Evolutionary conservation across 352 stramenopile genomes (phyloP), one percentile per base, ranked within the genome.

Genomic region (Blastocystis sp.): DNA sequence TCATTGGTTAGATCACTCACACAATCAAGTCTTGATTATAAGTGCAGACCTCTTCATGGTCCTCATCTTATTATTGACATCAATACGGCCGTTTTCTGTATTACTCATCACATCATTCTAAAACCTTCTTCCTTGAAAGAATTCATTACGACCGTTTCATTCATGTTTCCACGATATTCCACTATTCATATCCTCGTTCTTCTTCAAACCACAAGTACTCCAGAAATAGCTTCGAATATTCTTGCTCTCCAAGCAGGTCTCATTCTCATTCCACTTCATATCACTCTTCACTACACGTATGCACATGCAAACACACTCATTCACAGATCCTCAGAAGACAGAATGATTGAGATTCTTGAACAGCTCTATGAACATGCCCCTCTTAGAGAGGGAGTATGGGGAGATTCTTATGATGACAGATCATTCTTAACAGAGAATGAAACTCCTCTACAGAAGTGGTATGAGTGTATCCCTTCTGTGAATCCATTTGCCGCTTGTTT

Each of bases 401-500:
- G 49, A 12, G 43, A 42, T 1, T 67, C n/a, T 43, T 83, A 35
- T 63, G 35, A 83, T 56, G 29, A 37, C 5, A 11, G 71, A 4
- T 52, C 46, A 21, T 83, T 54, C 27, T 27, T 83, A 16, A 83
- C 71, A 12, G 71, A 83, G 19, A 49, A 67, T 32, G 46, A 63
- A 42, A 83, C 71, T 32, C 12, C 14, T 6, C 24, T 27, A 9
- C 71, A 83, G 29, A 9, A 14, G 12, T 83, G 71, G 71, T 83
- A 51, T 56, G 46, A 51, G 0, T 0, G 42, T 32, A 51, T 83
- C 29, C 71, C 71, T 27, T 63, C 46, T 35, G n/a, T 83, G 3
- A 83, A 83, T 51, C 16, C 71, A 0, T 83, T 83, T 9, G 54
- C 52, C 35, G 71, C 71, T 9, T 83, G 71, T 27, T 83, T 83